Evolutionary conservation across 768 basidiomycete species (phyloP), one percentile per base, ranked within the genome.

Genomic region (Macrolepiota dolichaula): DNA sequence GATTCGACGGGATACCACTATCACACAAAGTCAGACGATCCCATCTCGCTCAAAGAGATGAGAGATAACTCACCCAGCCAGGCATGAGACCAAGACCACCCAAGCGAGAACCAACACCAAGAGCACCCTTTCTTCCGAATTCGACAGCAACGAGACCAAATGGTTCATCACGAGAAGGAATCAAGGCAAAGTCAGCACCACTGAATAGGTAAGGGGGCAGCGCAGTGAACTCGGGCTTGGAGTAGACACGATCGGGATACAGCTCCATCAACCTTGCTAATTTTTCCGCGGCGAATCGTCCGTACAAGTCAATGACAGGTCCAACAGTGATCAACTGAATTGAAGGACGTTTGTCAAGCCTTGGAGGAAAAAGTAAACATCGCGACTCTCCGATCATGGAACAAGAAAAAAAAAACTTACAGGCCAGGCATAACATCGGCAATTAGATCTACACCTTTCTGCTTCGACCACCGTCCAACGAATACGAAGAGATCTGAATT

Each of bases 1-100:
- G 94, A 96, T 76, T 96, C 94, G 42, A 97, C 95, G 52, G 95
- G 95, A 82, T 94, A 96, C 95, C 95, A 97, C 93, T 94, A 64
- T 44, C 15, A 62, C 60, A 22, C 35, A 62, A 1, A 0, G 64
- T 57, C 6, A 58, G 32, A 36, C 59, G 36, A 63, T 58, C 6
- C 62, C 19, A 5, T 13, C 24, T 65, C 10, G 40, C 38, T 10
- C 15, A 13, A 13, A 37, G 24, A 56, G 15, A 46, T 27, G 10
- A 50, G 36, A 37, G 46, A 62, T 19, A 0, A 81, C 89, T 68
- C 70, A 94, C 93, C 95, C 95, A 96, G 77, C 94, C 95, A 71
- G 95, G 95, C 95, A 97, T 97, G 62, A 97, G 78, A 74, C 95
- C 95, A 47, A 97, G 82, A 79, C 95, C 95, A 70, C 95, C 95